These are phyloP conservation scores for Sphagnum contortum DNA, from an alignment of 225 moss, liverwort and hornwort genomes.

Conservation along the genomic window DNA sequence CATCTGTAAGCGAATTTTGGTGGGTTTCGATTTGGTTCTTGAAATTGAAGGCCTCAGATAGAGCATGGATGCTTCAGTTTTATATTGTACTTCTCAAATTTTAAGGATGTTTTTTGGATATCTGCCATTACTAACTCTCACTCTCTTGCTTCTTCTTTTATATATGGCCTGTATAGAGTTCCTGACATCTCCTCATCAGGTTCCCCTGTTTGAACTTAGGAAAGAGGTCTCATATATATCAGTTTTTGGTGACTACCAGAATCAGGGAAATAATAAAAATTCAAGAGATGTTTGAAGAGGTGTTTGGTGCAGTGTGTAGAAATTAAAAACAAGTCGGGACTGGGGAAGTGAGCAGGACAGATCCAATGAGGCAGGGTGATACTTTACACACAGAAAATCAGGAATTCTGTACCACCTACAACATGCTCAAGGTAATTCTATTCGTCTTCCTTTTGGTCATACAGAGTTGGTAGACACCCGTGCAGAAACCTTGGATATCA, in stretches of 20 bases:
- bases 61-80: not conserved
- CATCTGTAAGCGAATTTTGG: slow-evolving; percentile 91
- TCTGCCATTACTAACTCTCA: not conserved
- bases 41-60: no score
- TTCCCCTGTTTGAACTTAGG: no score
- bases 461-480: no score
- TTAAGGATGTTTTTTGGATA: not conserved
- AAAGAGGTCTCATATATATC: no score
- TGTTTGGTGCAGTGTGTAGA: no score
- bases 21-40: slow-evolving; percentile 7
- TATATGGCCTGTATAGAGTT: no score
- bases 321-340: not conserved
- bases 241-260: no score
- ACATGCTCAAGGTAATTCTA: slow-evolving; percentile 81
- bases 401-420: slow-evolving; percentile 96
- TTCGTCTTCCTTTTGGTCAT: no score
- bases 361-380: slow-evolving; percentile 72
- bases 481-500: no score
- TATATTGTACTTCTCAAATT: not conserved
- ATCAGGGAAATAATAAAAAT: no score
- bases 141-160: not conserved
- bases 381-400: slow-evolving; percentile 70
- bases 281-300: no score
- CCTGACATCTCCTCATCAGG: no score
- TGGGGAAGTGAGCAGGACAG: slow-evolving; percentile 42